Base-by-base conservation (phyloP, 176 grass and related monocot genomes). In the Paspalum notatum region DNA sequence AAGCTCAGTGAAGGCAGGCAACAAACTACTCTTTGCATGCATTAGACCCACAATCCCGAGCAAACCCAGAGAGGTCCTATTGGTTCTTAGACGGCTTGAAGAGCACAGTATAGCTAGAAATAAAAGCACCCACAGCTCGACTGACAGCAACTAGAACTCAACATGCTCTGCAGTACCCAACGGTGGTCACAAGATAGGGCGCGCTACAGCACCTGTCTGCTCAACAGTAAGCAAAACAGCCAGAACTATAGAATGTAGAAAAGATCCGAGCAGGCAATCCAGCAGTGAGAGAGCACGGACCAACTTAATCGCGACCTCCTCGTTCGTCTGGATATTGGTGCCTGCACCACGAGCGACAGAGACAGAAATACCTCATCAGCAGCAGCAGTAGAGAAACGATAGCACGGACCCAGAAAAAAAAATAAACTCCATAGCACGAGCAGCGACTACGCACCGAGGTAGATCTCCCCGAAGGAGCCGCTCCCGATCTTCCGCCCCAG, bases 391-490 rank as follows among this genome's bases (percentile, higher is more conserved):
- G 58, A 45, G 4, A 52, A 75, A 68, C 60, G 7, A 52, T 21
- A 65, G 46, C 46, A 53, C 61, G 47, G 76, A 20, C 32, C 42
- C 65, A 10, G 44, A 46, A 17, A 6, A 14, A 48, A 27, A 50
- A 32, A n/a, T n/a, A 80, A 74, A 3, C 18, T 60, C 9, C 9
- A 48, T 32, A 18, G 13, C 68, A 85, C 40, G 48, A 85, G 22
- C 48, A 37, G 76, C 74, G 77, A 12, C 7, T 72, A 52, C 77
- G 70, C 82, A 98, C 95, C 95, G 68, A 98, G 90, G 80, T 93
- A 98, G 85, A 98, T 98, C 92, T 98, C 95, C 85, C 95, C 95
- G 81, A 98, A 98, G 24, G 92, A 98, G 65, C 95, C 92, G 86
- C 95, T 94, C 52, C 95, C 95, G 74, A 98, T 98, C 95, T 98